Conservation (phyloP, 306 rosid species). For the Sicyos edulis region DNA sequence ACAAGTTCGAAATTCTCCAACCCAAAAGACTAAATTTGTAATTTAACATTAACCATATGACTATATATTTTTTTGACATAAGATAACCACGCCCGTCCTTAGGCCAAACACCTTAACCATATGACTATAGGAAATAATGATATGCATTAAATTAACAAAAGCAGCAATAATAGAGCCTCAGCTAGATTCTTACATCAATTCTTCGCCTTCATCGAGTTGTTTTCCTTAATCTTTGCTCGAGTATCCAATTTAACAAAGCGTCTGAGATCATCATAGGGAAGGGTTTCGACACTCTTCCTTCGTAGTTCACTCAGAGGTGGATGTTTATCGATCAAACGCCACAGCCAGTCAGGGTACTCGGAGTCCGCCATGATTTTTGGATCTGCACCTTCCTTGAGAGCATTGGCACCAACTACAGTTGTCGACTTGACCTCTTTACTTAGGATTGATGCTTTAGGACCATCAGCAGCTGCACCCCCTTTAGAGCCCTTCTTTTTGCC, state of each 20-base stretch:
- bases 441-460: constrained; percentile 60
- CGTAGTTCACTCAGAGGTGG: constrained; percentile 65
- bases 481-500: constrained; percentile 72
- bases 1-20: no score
- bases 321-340: constrained; percentile 70
- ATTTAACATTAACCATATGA: not conserved
- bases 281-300: constrained; percentile 52
- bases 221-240: constrained; percentile 76
- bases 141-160: not conserved
- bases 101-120: no score
- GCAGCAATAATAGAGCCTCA: not conserved
- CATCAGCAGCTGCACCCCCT: constrained; percentile 63
- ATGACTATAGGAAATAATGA: not conserved
- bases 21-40: not conserved
- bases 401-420: constrained; percentile 82
- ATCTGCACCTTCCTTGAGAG: constrained; percentile 73
- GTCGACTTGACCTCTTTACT: constrained; percentile 78
- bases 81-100: no score
- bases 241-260: constrained; percentile 75
- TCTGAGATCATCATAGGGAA: constrained; percentile 57
- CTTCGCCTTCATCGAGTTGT: constrained; percentile 65
- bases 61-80: no score
- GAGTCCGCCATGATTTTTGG: constrained; percentile 71
- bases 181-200: constrained; percentile 34
- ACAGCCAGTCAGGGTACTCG: constrained; percentile 79